Conservation (phyloP, 2,329 filamentous ascomycete species). For the Zymoseptoria tritici region DNA sequence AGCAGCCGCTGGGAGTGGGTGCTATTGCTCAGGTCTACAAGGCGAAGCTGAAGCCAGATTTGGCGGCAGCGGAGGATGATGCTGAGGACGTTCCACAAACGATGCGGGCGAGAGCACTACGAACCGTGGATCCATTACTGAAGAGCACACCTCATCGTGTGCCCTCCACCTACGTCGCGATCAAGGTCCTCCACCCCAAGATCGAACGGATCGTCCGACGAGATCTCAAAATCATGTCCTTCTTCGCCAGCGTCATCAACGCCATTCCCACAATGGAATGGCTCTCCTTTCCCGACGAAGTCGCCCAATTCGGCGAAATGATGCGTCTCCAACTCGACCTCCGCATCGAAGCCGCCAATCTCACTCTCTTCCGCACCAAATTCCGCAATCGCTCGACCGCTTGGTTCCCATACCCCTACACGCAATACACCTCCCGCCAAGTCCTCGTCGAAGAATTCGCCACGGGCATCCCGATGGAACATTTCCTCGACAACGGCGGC, state of each 20-base stretch:
- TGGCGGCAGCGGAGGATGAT: slow-evolving; percentile 56
- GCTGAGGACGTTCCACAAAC: slow-evolving; percentile 49
- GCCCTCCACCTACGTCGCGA: slow-evolving; percentile 84
- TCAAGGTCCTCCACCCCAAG: slow-evolving; percentile 90
- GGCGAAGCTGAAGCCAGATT: slow-evolving; percentile 75
- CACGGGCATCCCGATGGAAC: slow-evolving; percentile 82
- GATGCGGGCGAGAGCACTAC: slow-evolving; percentile 62
- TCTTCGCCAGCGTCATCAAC: slow-evolving; percentile 81
- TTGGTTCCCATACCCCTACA: slow-evolving; percentile 95
- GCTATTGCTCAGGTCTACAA: slow-evolving; percentile 98
- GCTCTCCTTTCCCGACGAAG: slow-evolving; percentile 92
- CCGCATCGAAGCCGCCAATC: slow-evolving; percentile 86
- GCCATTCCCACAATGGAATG: slow-evolving; percentile 90
- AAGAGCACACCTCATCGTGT: slow-evolving; percentile 81
- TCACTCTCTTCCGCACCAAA: slow-evolving; percentile 79
- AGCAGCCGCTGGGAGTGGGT: slow-evolving; percentile 81
- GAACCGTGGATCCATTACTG: slow-evolving; percentile 75
- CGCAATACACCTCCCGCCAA: slow-evolving; percentile 83
- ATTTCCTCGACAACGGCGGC: slow-evolving; percentile 85
- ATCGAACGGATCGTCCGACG: slow-evolving; percentile 86
- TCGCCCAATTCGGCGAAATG: slow-evolving; percentile 92
- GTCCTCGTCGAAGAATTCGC: slow-evolving; percentile 94
- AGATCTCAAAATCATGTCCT: slow-evolving; percentile 86
- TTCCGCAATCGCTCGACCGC: slow-evolving; percentile 84
- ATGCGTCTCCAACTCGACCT: slow-evolving; percentile 96